A percentile compares a stretch with the other conserved stretches of the same genome.
These are phyloP conservation scores for Sphaerulina musiva DNA, from an alignment of 2,329 filamentous ascomycete species.

Conservation along the genomic window DNA sequence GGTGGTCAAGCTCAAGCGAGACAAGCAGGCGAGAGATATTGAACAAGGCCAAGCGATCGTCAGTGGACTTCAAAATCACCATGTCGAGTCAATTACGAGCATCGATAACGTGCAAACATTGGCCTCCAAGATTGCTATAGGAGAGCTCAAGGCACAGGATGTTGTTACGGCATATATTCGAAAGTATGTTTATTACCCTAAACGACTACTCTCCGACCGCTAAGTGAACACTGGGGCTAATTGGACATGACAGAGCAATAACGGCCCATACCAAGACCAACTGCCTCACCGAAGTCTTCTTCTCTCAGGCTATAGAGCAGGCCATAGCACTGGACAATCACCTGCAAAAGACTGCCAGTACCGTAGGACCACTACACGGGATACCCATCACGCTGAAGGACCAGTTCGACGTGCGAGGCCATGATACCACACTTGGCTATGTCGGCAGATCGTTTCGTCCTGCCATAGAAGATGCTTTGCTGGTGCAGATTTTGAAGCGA, in stretches of 20 bases:
- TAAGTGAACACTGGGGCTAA: neutral
- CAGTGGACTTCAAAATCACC: neutral
- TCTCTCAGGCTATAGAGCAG: slow-evolving; percentile 46
- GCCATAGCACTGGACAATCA: slow-evolving; percentile 49
- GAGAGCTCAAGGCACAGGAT: slow-evolving; percentile 10
- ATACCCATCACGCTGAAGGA: slow-evolving; percentile 48
- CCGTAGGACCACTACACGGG: slow-evolving; percentile 32
- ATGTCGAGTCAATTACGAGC: neutral
- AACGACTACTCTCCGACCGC: neutral
- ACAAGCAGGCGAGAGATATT: neutral
- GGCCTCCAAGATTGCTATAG: slow-evolving; percentile 4
- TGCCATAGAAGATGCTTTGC: slow-evolving; percentile 44
- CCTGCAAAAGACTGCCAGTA: slow-evolving; percentile 41
- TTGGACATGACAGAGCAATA: slow-evolving; percentile 12
- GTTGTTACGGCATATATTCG: slow-evolving; percentile 15
- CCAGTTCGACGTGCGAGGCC: slow-evolving; percentile 50
- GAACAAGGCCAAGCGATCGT: neutral
- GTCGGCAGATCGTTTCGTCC: slow-evolving; percentile 46
- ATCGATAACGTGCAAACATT: slow-evolving; percentile 10
- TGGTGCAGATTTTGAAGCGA: slow-evolving; percentile 45
- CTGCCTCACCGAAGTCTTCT: slow-evolving; percentile 54
- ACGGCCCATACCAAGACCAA: slow-evolving; percentile 41
- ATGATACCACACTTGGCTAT: slow-evolving; percentile 50
- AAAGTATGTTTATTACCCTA: slow-evolving; percentile 6
- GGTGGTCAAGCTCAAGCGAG: neutral